Evolutionary conservation across 768 basidiomycete genomes (phyloP), one percentile per base, ranked within the genome.

Genomic region (Suillus fuscotomentosus): DNA sequence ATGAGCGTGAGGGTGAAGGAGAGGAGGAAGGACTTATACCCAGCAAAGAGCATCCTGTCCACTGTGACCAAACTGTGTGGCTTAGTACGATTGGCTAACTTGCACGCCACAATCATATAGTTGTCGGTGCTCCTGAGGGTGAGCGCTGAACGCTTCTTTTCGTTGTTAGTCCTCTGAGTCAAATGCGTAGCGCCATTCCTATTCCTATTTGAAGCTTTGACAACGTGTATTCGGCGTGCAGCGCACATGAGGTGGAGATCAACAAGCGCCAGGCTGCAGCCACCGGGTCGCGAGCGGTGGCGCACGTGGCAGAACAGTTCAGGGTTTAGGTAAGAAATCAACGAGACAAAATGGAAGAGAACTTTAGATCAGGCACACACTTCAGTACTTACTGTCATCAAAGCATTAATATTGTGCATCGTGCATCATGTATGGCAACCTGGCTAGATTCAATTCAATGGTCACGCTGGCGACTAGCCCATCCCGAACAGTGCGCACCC

Each of bases 1-100:
- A n/a, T 24, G 22, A 39, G 24, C 7, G 47, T 10, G 11, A 42
- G 41, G 4, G 13, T 7, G 36, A 17, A 38, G 55, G n/a, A 15
- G 6, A 38, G 34, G 54, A 22, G 22, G 55, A 20, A 14, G 1
- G 31, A 79, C 95, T 72, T 74, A 97, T 95, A 90, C 68, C 97
- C 97, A 27, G 87, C 82, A 74, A 96, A 99, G 36, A 88, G 85
- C 86, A 98, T 91, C 27, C 97, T 38, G 36, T 42, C 15, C 42
- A 42, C 43, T n/a, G 10, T n/a, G 1, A 20, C 9, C 10, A n/a
- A 17, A 42, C 38, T 39, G 15, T 42, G 41, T 41, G 41, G 41
- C 1, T 38, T 10, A 36, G 38, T 42, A 42, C 9, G 17, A 20
- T 45, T 45, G 43, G 17, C 43, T 20, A 45, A n/a, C 20, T 45